Evolutionary conservation across 805 yeast species (phyloP), one percentile per base, ranked within the genome.

Genomic region (Lachancea sp.): DNA sequence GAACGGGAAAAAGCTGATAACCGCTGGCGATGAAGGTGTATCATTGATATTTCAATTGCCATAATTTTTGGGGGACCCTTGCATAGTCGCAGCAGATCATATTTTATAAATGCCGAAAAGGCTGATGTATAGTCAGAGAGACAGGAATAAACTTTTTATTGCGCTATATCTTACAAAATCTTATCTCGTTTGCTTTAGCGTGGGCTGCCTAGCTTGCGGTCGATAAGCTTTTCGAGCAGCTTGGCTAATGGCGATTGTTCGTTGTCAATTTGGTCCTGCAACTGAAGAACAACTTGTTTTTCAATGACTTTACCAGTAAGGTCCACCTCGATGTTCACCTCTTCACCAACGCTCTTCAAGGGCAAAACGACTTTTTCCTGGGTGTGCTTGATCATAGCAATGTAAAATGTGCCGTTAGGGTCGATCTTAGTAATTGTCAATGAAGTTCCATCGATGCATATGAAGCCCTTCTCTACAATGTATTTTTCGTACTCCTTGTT

Each of bases 11-110:
- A 81, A 82, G 61, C 58, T 93, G 37, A 74, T 89, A 31, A 87
- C 97, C 17, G 99, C 96, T 12, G 97, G 97, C 52, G 99, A 93
- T 63, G 99, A 93, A 65, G 96, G 96, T 54, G 96, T 93, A 27
- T 79, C 95, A 11, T 70, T 91, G 52, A 77, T 91, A 10, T 89
- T 80, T 55, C 71, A 73, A 48, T 58, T 62, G 22, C 67, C 66
- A 12, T 35, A 35, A 17, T 9, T 17, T 30, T 30, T 48, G 29
- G 38, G n/a, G 25, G 25, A 22, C 8, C 8, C 25, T 6, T 6
- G 25, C 25, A 22, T 22, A 35, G 16, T 41, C 16, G 35, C 26
- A 37, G 25, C 25, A 22, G 8, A 22, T 8, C 8, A 4, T 22
- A 22, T 22, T 22, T 22, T 15, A 3, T 13, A 34, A 10, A 16